Percentiles rank a stretch among this genome's conserved stretches.
phyloP scores from a whole-genome alignment of 148 eudicot species.

The Vaccinium corymbosum region DNA sequence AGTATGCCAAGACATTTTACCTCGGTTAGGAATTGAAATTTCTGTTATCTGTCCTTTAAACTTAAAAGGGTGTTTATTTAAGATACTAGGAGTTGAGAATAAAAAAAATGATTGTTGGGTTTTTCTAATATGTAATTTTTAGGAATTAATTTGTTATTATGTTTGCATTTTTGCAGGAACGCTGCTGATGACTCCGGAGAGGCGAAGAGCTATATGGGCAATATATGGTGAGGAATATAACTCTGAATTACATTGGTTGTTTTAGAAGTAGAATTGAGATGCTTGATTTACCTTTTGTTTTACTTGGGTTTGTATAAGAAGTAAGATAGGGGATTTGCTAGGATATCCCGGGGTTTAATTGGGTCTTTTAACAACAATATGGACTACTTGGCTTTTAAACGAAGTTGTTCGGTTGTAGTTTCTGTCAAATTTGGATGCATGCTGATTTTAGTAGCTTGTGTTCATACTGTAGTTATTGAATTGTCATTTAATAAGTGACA shows the following conservation, averaged over 20 bases:
- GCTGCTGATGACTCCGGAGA: constrained; percentile 88
- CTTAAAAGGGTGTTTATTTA: background rate
- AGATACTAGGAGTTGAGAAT: background rate
- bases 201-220: constrained; percentile 93
- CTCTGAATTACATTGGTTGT: background rate
- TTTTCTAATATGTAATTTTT: background rate
- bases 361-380: background rate
- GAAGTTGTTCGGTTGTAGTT: background rate
- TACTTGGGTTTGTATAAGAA: background rate
- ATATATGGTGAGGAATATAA: constrained; percentile 62
- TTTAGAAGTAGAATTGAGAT: background rate
- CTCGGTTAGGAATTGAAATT: constrained; percentile 43
- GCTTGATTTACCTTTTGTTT: background rate
- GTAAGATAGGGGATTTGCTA: background rate
- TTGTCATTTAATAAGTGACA: background rate
- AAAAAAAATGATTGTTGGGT: constrained; percentile 17
- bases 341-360: background rate
- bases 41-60: background rate
- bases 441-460: background rate
- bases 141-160: background rate
- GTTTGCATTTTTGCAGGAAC: constrained; percentile 55
- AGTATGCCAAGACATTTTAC: constrained; percentile 87
- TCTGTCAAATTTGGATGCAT: background rate
- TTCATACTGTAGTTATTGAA: background rate
- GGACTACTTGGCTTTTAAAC: constrained; percentile 1